Evolutionary conservation across 2,329 filamentous ascomycete species (phyloP), one percentile per base, ranked within the genome.

Genomic region (Alternaria burnsii): DNA sequence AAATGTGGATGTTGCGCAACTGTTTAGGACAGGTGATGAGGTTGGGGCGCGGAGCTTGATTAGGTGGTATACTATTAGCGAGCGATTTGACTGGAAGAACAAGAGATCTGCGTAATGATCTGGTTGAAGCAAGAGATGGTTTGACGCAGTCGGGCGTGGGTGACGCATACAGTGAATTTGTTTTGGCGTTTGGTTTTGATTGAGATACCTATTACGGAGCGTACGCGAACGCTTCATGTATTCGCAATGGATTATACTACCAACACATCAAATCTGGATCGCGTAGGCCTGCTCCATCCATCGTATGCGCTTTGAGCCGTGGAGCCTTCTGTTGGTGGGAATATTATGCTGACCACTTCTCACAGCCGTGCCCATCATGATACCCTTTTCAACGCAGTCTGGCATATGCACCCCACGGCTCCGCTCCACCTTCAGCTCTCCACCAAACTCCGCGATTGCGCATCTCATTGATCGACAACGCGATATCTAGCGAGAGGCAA

Each of bases 1-100:
- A 63, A 94, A 94, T 77, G 86, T 95, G 26, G 92, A 95, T 77
- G 84, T 92, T 32, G 92, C 91, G 55, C 88, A 88, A 67, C 79
- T 95, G 71, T 73, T 93, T 63, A 82, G 90, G 63, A 84, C 83
- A 32, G 91, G 90, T 5, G 92, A 94, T 78, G 77, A 79, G 22
- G 75, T 93, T 14, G 92, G 87, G 0, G 89, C 91, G 16, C 83
- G 90, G 71, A 84, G 85, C 62, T 80, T 95, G 73, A 90, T 94
- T 43, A 85, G 90, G 79, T 90, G 88, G 70, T 94, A 90, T 83
- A 90, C 87, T 36, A 79, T 82, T 67, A 83, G 85, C 51, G 81
- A 86, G 76, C 74, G 78, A 62, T 88, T 70, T 55, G 62, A 46
- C n/a, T 57, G 58, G 54, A 58, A 48, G 43, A 28, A 22, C 6